Base-by-base conservation (phyloP, 1,284 basidiomycete genomes). In the Irpex sp. region DNA sequence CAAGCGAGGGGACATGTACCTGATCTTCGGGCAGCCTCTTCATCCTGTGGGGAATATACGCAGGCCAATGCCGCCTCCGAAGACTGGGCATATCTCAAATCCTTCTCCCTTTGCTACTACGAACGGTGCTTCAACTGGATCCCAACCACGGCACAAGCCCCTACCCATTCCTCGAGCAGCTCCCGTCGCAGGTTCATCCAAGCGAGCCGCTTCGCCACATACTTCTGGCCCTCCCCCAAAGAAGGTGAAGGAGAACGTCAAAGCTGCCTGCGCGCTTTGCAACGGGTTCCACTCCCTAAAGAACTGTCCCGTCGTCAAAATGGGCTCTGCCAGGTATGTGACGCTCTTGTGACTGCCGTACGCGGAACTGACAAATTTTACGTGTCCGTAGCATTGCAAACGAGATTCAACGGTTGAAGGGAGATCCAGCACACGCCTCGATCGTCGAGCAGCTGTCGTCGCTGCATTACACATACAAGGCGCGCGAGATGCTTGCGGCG, bases 11-110 rank as follows among this genome's bases (percentile, higher is more conserved):
- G 78, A 85, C 57, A 71, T 82, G 1, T 72, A 80, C 60, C 72
- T 90, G 33, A 81, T 90, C 61, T 76, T 74, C 50, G 85, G 83
- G 1, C 88, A 90, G 69, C 87, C 89, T 43, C 75, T 88, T 6
- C 79, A 81, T 66, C 80, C 84, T 15, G 74, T 88, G 11, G 75
- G 75, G 53, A 43, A 61, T 31, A 59, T 9, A n/a, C 11, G 36
- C 43, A 19, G 9, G n/a, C 35, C 51, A 26, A n/a, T 13, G 15
- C 15, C 26, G 33, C 56, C n/a, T 5, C 11, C 31, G 51, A 33
- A 6, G 1, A 33, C 26, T 35, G 51, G 49, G n/a, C 58, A 36
- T 47, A 49, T 19, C 43, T 50, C 39, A 46, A 46, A 46, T 46
- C 39, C 39, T 2, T 46, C 39, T 46, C n/a, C 39, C 39, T 46